Evolutionary conservation across 2,329 filamentous ascomycete species (phyloP), one percentile per base, ranked within the genome.

Genomic region (Colletotrichum sp.): DNA sequence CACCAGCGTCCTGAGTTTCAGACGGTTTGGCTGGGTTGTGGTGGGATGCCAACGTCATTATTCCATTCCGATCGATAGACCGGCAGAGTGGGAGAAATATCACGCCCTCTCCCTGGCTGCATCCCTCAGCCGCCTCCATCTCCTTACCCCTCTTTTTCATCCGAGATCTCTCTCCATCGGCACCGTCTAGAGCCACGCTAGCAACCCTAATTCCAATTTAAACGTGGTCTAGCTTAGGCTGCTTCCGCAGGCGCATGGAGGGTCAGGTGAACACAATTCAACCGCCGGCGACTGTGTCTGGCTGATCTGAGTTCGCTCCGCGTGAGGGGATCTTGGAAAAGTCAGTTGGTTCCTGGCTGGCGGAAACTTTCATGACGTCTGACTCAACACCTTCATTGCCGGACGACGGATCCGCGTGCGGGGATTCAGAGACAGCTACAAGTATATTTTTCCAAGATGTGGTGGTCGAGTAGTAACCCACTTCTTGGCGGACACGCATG

Each of bases 61-160:
- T 43, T 24, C n/a, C 12, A 29, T 57, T 47, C 27, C 21, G 43
- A 51, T 51, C n/a, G 43, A 51, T 2, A 34, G 57, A 59, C 9
- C n/a, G 31, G 27, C n/a, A 34, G 31, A 47, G 11, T 31, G 8
- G 8, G 24, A 38, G n/a, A 54, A 33, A 12, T 13, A 8, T 18
- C 9, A 21, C n/a, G 13, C 5, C 13, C 9, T 18, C 29, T 21
- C 8, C 1, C 59, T 38, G 33, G 15, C 47, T 24, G 24, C 24
- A 24, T 24, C 24, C 24, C 7, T 43, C 38, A 38, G 63, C 51
- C 55, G 15, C 69, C 29, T 18, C n/a, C n/a, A 21, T 24, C 18
- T 61, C 18, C 16, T 59, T 66, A 31, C 69, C 69, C 69, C 69
- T 71, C 69, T 71, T 62, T 55, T 62, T 61, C 36, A 33, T 67